Percentiles rank a stretch among this genome's conserved stretches.
Evolutionary conservation across 768 basidiomycete species (phyloP).

Genomic region (Scleroderma citrinum): DNA sequence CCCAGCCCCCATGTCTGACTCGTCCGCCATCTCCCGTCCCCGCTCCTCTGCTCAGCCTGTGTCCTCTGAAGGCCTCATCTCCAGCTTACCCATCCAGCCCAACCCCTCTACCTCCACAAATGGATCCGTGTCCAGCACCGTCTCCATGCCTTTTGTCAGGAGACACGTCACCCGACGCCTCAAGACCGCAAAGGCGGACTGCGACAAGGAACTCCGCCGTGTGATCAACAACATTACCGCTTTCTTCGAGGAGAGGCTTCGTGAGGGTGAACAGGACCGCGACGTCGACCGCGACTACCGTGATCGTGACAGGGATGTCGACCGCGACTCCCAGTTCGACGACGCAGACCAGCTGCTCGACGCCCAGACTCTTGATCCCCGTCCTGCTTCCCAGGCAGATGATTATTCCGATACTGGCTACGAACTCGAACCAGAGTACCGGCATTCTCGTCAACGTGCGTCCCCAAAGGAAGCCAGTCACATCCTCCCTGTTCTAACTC

Average conservation of each 20-base stretch:
- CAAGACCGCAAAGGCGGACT: slow-evolving; percentile 90
- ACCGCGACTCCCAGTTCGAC: slow-evolving; percentile 53
- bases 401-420: slow-evolving; percentile 82
- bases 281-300: slow-evolving; percentile 57
- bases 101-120: slow-evolving; percentile 30
- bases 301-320: slow-evolving; percentile 39
- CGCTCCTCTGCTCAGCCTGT: slow-evolving; percentile 72
- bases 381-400: slow-evolving; percentile 54
- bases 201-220: slow-evolving; percentile 93
- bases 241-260: slow-evolving; percentile 88
- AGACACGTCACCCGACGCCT: slow-evolving; percentile 91
- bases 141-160: slow-evolving; percentile 89
- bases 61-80: slow-evolving; percentile 60
- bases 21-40: slow-evolving; percentile 41
- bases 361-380: slow-evolving; percentile 52
- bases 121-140: slow-evolving; percentile 62
- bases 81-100: slow-evolving; percentile 41
- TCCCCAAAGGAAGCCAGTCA: slow-evolving; percentile 42
- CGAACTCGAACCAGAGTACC: slow-evolving; percentile 60
- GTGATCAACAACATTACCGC: slow-evolving; percentile 91
- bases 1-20: slow-evolving; percentile 41
- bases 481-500: slow-evolving; percentile 40
- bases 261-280: slow-evolving; percentile 62
- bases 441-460: slow-evolving; percentile 74
- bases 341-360: slow-evolving; percentile 57